Conservation (phyloP, 352 stramenopile species). For the Globisporangium megalacanthum region DNA sequence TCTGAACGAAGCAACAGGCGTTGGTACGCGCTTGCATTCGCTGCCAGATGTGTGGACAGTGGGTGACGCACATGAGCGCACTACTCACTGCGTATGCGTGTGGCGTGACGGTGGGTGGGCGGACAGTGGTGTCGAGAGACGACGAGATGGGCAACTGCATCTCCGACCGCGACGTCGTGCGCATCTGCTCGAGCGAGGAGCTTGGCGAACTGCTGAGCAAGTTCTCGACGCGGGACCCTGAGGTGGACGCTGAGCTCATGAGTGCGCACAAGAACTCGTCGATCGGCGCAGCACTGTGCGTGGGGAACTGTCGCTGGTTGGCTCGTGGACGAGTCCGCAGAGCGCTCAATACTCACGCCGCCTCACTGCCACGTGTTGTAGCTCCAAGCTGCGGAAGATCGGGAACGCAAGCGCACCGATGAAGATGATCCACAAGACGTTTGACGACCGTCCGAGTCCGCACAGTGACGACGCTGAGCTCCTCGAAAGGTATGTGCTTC, state of each 20-base stretch:
- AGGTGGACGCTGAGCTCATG: slow-evolving; percentile 67
- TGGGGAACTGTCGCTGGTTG: background rate
- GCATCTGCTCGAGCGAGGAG: slow-evolving; percentile 54
- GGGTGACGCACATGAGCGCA: too few relatives aligned
- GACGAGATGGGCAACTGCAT: slow-evolving; percentile 60
- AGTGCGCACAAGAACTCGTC: slow-evolving; percentile 41
- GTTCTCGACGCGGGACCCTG: slow-evolving; percentile 50
- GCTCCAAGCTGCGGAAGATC: slow-evolving; percentile 66
- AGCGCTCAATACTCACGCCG: background rate
- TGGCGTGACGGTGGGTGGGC: background rate
- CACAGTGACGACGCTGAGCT: slow-evolving; percentile 37
- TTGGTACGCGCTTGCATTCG: slow-evolving; percentile 15
- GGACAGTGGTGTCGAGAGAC: slow-evolving; percentile 40
- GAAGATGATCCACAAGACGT: slow-evolving; percentile 66
- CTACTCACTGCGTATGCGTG: background rate
- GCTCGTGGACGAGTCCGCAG: background rate
- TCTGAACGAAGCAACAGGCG: slow-evolving; percentile 72
- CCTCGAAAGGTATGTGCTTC: slow-evolving; percentile 26
- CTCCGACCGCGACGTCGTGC: slow-evolving; percentile 64
- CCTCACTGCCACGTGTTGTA: slow-evolving; percentile 9
- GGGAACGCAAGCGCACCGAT: slow-evolving; percentile 55
- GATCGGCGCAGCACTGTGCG: slow-evolving; percentile 56
- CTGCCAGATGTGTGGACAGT: too few relatives aligned
- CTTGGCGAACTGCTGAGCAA: slow-evolving; percentile 60
- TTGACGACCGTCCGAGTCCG: slow-evolving; percentile 50